Base-by-base conservation (phyloP, 108 stramenopile species). In the Cylindrotheca fusiformis region DNA sequence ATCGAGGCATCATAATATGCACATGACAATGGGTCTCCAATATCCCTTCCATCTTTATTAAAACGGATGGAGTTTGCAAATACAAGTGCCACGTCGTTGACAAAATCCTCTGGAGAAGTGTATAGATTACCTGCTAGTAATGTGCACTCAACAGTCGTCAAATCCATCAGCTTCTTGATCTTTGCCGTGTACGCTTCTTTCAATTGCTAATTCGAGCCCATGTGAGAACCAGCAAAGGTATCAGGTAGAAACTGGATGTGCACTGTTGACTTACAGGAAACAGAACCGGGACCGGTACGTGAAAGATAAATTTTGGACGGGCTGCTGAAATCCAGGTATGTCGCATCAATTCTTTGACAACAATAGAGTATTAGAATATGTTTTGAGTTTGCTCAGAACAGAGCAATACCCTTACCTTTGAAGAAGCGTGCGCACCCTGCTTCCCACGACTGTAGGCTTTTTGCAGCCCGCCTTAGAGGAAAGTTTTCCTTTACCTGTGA, bases 1-100 rank as follows among this genome's bases (percentile, higher is more conserved):
- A 84, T 84, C 22, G 88, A 86, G 10, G 87, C 92, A 76, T 93
- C 92, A 56, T 87, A 89, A 60, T 93, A 93, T 1, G 92, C 92
- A 66, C 86, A 89, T 3, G 87, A 88, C 32, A 84, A 59, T 0
- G 88, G 88, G 55, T 93, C 92, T 8, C 92, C 92, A n/a, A 83
- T 65, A 48, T 93, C 88, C 23, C 75, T 68, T 5, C 88, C 92
- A 44, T 79, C 86, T 63, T 80, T 80, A 58, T 93, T 93, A 58
- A 93, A 93, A 8, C 68, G 59, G n/a, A 88, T 80, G 0, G 92
- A 86, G 71, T 93, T 93, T 20, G 85, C 59, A 68, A 93, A 93
- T 18, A 90, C 85, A 19, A 88, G 69, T 24, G 88, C 85, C 46
- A 90, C 75, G 68, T 93, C 92, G 46, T 75, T 68, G 8, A 93